A percentile compares a stretch with the other conserved stretches of the same genome.
Evolutionary conservation across 2,329 filamentous ascomycete genomes (phyloP).

Genomic region (Trichoderma guizhouense): DNA sequence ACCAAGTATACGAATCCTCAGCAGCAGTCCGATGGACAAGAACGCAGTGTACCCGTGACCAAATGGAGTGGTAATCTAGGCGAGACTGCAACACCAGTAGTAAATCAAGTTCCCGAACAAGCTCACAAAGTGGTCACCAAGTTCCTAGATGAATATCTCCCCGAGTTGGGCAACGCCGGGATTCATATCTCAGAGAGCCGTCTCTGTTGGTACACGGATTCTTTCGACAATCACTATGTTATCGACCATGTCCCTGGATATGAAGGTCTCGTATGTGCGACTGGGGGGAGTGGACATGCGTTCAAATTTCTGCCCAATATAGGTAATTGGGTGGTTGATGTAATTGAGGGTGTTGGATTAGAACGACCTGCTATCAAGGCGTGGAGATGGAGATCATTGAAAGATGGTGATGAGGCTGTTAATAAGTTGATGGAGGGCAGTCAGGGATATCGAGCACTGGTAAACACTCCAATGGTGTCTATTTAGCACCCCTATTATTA

Average conservation of each 20-base stretch:
- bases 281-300: slow-evolving; percentile 58
- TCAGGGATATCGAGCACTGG: not conserved
- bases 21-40: slow-evolving; percentile 33
- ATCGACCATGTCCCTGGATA: slow-evolving; percentile 44
- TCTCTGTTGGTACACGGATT: slow-evolving; percentile 34
- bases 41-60: slow-evolving; percentile 40
- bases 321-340: slow-evolving; percentile 51
- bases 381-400: slow-evolving; percentile 13
- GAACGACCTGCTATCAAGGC: slow-evolving; percentile 2
- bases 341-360: slow-evolving; percentile 27
- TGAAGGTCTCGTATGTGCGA: slow-evolving; percentile 58
- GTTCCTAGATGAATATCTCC: slow-evolving; percentile 41
- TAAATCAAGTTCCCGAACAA: slow-evolving; percentile 27
- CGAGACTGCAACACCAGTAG: not conserved
- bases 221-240: slow-evolving; percentile 34
- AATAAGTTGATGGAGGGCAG: slow-evolving; percentile 15
- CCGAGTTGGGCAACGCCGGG: slow-evolving; percentile 37
- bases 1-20: slow-evolving; percentile 49
- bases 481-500: not conserved
- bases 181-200: slow-evolving; percentile 28
- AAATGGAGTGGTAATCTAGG: slow-evolving; percentile 28
- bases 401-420: not conserved
- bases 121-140: slow-evolving; percentile 28
- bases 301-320: slow-evolving; percentile 61
- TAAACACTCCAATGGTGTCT: not conserved